Evolutionary conservation across 148 eudicot genomes (phyloP), one percentile per base, ranked within the genome.

Genomic region (Camellia granthamiana): DNA sequence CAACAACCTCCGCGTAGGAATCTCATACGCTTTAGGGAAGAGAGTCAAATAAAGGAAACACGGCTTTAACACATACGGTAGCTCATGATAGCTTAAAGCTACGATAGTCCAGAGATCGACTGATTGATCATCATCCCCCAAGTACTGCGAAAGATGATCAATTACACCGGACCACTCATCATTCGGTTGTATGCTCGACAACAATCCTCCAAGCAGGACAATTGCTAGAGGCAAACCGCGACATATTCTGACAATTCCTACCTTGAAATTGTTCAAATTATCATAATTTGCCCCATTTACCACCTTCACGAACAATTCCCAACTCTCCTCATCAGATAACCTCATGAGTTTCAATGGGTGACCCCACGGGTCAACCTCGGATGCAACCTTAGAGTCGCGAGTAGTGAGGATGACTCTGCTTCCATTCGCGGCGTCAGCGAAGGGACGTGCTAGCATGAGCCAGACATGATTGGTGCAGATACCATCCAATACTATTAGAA

Each of bases 21-120:
- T 74, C 55, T 83, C 86, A 68, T 21, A 60, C 46, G 76, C 88
- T 79, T 83, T 81, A 6, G 88, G 89, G 68, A 89, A 89, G 42
- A 89, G 89, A 14, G 78, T 74, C 78, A 89, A 54, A 74, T 89
- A 89, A 21, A 89, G 85, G 56, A 89, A 74, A 65, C 91, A 89
- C 12, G 84, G 82, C 83, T 83, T 83, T 62, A 61, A 69, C 63
- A 74, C 77, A 44, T 59, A 73, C 10, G 83, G 80, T 3, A 89
- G 84, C 74, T 89, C 85, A 74, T 80, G 79, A 78, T 86, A 89
- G 81, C 91, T 60, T 59, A 86, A 56, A 19, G 44, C 71, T 63
- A 84, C 81, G 60, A 89, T 62, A 10, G 14, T 30, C 38, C 6
- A 1, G 6, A 65, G 69, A 65, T 14, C 42, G 23, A 4, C 44